Evolutionary conservation across 2,329 filamentous ascomycete genomes (phyloP).

Genomic region (Tolypocladium ovalisporum): DNA sequence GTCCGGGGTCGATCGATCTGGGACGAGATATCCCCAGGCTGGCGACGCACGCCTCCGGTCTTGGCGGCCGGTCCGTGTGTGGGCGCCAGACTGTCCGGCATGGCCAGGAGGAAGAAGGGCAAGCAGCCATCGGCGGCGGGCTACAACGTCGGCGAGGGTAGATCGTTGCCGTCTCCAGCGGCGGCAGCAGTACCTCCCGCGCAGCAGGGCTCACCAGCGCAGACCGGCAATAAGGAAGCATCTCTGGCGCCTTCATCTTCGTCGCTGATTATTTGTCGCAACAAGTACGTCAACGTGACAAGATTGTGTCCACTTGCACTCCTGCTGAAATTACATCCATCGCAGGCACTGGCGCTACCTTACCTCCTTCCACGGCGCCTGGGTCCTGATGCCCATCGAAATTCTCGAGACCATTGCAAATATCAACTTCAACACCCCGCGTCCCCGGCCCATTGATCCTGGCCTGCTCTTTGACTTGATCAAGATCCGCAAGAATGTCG

Average conservation of each 20-base stretch:
- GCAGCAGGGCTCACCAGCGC: not conserved
- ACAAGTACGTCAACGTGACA: constrained; percentile 45
- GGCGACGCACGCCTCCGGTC: not conserved
- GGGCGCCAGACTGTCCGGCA: constrained; percentile 10
- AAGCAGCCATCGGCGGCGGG: constrained; percentile 32
- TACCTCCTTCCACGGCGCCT: constrained; percentile 72
- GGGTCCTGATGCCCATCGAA: constrained; percentile 70
- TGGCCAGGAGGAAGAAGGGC: constrained; percentile 35
- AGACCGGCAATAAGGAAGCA: not conserved
- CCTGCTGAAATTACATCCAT: not conserved
- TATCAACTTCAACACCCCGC: constrained; percentile 67
- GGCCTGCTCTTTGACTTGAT: constrained; percentile 74
- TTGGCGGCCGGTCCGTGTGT: not conserved
- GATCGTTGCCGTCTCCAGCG: not conserved
- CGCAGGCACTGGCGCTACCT: constrained; percentile 75
- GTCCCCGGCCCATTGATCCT: constrained; percentile 67
- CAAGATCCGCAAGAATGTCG: constrained; percentile 70
- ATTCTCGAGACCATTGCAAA: constrained; percentile 70
- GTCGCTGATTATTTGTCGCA: constrained; percentile 37
- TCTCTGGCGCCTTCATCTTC: constrained; percentile 4
- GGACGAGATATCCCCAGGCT: not conserved
- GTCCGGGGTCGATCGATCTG: not conserved
- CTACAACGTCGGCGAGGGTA: not conserved
- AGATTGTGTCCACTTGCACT: not conserved
- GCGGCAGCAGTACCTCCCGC: not conserved